Conservation (phyloP, 108 stramenopile species). For the Cyclotella cryptica region DNA sequence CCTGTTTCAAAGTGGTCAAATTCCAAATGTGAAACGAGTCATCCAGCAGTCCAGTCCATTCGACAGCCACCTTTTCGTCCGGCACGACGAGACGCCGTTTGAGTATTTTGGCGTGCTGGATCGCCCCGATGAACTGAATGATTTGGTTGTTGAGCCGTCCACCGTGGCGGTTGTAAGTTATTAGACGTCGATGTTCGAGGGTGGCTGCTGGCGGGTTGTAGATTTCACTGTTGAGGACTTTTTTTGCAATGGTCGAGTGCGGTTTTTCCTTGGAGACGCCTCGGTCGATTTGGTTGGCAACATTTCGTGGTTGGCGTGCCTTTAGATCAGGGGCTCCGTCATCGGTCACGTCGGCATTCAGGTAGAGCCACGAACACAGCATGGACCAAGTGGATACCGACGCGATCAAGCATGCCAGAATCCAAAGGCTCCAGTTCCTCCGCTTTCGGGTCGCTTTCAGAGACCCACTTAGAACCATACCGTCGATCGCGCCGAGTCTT, state of each 20-base stretch:
- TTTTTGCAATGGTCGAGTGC: not conserved
- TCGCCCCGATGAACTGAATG: conserved; percentile 46
- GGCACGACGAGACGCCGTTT: conserved; percentile 45
- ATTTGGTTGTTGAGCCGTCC: conserved; percentile 53
- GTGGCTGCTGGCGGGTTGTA: conserved; percentile 32
- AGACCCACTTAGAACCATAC: too few species aligned
- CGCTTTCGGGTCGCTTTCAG: too few species aligned
- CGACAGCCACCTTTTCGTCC: conserved; percentile 44
- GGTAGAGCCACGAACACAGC: not conserved
- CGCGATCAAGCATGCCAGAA: not conserved
- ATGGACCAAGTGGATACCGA: conserved; percentile 6
- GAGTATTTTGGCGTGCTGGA: conserved; percentile 40
- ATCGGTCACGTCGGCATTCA: not conserved
- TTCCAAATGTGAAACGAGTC: conserved; percentile 39
- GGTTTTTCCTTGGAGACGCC: not conserved
- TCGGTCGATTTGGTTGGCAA: not conserved
- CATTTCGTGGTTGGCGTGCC: not conserved
- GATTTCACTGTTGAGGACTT: conserved; percentile 22
- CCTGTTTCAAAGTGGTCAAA: conserved; percentile 32
- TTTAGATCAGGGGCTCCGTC: not conserved
- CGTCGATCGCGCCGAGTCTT: too few species aligned
- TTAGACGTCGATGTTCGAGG: conserved; percentile 22
- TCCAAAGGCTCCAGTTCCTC: not conserved
- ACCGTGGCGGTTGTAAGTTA: conserved; percentile 46
- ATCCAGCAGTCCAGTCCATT: conserved; percentile 53